Evolutionary conservation across 257 asterid species (phyloP).

Genomic region (Lycium ferocissimum): DNA sequence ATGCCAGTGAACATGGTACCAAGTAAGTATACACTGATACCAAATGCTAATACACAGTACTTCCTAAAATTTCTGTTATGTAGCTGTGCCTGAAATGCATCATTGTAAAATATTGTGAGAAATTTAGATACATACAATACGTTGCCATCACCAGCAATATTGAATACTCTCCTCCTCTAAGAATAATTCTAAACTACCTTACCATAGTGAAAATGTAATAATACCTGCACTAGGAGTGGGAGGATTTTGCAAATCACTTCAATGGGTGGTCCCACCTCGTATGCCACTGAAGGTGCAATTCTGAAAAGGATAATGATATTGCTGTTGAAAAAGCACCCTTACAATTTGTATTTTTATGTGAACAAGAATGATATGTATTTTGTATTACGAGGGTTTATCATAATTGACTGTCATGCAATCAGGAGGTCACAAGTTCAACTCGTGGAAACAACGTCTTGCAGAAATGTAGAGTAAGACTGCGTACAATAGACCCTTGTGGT

Average conservation of each 20-base stretch:
- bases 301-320: slow-evolving; percentile 34
- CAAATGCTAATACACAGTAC: slow-evolving; percentile 6
- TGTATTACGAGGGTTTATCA: not conserved
- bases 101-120: not conserved
- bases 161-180: not conserved
- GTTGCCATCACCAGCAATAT: too few species aligned
- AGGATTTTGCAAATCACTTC: slow-evolving; percentile 28
- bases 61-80: not conserved
- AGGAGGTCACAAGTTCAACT: too few species aligned
- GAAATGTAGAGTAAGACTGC: too few species aligned
- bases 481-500: too few species aligned
- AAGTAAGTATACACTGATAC: slow-evolving; percentile 53
- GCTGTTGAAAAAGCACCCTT: slow-evolving; percentile 37
- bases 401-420: too few species aligned
- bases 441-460: too few species aligned
- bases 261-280: slow-evolving; percentile 51
- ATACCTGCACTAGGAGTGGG: slow-evolving; percentile 46
- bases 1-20: slow-evolving; percentile 87
- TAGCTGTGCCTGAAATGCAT: not conserved
- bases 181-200: not conserved
- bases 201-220: slow-evolving; percentile 33
- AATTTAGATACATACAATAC: too few species aligned
- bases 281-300: slow-evolving; percentile 43
- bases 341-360: not conserved
- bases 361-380: not conserved